These are phyloP conservation scores for Tetracentron sinense DNA, from an alignment of 164 flowering plant species.

Conservation along the genomic window DNA sequence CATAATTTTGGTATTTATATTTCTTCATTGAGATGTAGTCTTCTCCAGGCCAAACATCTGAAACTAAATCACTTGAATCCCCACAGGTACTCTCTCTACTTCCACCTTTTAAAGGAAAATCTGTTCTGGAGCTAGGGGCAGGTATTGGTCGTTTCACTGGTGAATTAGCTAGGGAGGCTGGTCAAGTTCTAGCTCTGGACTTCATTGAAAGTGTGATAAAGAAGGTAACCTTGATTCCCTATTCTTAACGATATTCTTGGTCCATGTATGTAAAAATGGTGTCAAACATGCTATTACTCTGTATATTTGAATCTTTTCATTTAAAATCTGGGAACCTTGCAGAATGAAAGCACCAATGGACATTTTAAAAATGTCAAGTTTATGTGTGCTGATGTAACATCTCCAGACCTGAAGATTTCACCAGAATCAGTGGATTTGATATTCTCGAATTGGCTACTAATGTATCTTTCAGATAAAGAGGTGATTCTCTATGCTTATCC, in stretches of 20 bases:
- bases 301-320: slow-evolving; percentile 3
- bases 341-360: slow-evolving; percentile 81
- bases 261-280: not conserved
- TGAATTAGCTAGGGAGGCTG: slow-evolving; percentile 82
- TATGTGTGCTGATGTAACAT: slow-evolving; percentile 89
- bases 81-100: slow-evolving; percentile 78
- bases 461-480: slow-evolving; percentile 94
- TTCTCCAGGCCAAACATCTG: not conserved
- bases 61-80: not conserved
- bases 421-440: slow-evolving; percentile 74
- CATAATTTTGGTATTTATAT: too few relatives aligned
- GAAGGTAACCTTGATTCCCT: slow-evolving; percentile 45
- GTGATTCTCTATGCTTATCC: slow-evolving; percentile 27
- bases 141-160: slow-evolving; percentile 97
- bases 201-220: slow-evolving; percentile 82
- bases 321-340: slow-evolving; percentile 22
- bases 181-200: slow-evolving; percentile 68
- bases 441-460: slow-evolving; percentile 89
- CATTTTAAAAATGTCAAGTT: slow-evolving; percentile 77
- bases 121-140: slow-evolving; percentile 84
- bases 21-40: not conserved
- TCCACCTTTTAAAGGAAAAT: slow-evolving; percentile 75
- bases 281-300: not conserved
- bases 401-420: slow-evolving; percentile 59
- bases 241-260: not conserved